phyloP scores from a whole-genome alignment of 2,329 filamentous ascomycete genomes.

The Lecanicillium sp. region DNA sequence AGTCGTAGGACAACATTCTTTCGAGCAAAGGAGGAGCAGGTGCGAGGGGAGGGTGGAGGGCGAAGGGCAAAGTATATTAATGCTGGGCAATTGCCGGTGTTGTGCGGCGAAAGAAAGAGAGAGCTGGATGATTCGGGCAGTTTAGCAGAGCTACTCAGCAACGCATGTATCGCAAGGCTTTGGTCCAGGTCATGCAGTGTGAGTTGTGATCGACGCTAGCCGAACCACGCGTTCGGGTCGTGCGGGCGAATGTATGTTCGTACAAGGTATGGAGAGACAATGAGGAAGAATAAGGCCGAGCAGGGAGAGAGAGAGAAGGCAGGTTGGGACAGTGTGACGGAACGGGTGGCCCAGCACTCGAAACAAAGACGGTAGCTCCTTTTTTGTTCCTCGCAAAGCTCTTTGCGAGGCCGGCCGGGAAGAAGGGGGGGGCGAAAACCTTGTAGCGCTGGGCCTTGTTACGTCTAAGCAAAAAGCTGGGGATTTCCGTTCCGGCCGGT shows the following conservation, averaged over 20 bases:
- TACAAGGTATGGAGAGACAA: conserved; percentile 13
- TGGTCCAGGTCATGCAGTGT: conserved; percentile 10
- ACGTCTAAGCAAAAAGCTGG: conserved; percentile 4
- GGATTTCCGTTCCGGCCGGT: conserved; percentile 1
- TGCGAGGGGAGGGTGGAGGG: neutral
- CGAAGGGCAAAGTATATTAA: conserved; percentile 3
- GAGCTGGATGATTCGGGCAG: neutral
- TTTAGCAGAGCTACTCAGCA: conserved; percentile 1
- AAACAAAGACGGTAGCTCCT: conserved; percentile 3
- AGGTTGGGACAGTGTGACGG: conserved; percentile 8
- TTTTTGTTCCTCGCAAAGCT: conserved; percentile 1
- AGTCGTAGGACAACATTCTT: conserved; percentile 50
- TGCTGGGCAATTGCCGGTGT: neutral
- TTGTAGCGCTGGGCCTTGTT: conserved; percentile 5
- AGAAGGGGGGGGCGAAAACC: conserved; percentile 9
- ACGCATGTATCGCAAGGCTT: neutral
- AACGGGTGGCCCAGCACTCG: conserved; percentile 2
- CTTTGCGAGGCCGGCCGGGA: neutral
- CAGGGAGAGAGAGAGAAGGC: conserved; percentile 13
- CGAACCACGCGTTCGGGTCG: conserved; percentile 13
- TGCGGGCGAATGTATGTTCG: conserved; percentile 1
- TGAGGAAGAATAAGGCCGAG: conserved; percentile 14
- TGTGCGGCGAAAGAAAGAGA: neutral
- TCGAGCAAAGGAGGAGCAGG: neutral
- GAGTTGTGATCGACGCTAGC: conserved; percentile 14